phyloP scores from a whole-genome alignment of 768 basidiomycete genomes.

The Chlorophyllum brunneum region DNA sequence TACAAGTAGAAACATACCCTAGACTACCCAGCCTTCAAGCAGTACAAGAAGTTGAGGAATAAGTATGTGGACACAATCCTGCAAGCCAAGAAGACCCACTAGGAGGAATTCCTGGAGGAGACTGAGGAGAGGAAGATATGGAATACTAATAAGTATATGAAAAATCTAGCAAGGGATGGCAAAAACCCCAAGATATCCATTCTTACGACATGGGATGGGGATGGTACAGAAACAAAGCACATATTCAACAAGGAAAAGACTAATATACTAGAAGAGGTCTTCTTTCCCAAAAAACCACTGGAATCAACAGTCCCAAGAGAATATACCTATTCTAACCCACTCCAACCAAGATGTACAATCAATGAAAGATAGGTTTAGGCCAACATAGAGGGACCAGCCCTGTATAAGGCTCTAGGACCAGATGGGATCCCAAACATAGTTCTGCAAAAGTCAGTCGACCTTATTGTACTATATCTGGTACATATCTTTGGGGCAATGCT shows the following conservation, averaged over 20 bases:
- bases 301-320: constrained; percentile 3
- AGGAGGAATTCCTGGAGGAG: constrained; percentile 25
- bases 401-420: constrained; percentile 26
- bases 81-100: constrained; percentile 22
- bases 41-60: constrained; percentile 13
- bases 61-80: constrained; percentile 15
- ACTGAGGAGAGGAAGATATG: constrained; percentile 16
- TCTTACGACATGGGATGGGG: constrained; percentile 7
- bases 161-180: constrained; percentile 19
- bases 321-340: constrained; percentile 23
- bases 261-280: constrained; percentile 16
- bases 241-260: constrained; percentile 24
- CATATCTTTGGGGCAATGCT: constrained; percentile 17
- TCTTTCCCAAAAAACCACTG: constrained; percentile 24
- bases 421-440: constrained; percentile 25
- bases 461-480: constrained; percentile 13
- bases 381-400: constrained; percentile 23
- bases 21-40: constrained; percentile 22
- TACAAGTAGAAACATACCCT: constrained; percentile 5
- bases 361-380: constrained; percentile 22
- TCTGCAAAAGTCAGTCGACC: constrained; percentile 13
- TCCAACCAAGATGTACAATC: constrained; percentile 16
- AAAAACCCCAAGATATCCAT: constrained; percentile 24
- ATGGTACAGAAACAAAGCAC: neutral
- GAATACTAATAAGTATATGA: constrained; percentile 22